phyloP scores from a whole-genome alignment of 345 rosid genomes.

The Euphorbia pulcherrima region DNA sequence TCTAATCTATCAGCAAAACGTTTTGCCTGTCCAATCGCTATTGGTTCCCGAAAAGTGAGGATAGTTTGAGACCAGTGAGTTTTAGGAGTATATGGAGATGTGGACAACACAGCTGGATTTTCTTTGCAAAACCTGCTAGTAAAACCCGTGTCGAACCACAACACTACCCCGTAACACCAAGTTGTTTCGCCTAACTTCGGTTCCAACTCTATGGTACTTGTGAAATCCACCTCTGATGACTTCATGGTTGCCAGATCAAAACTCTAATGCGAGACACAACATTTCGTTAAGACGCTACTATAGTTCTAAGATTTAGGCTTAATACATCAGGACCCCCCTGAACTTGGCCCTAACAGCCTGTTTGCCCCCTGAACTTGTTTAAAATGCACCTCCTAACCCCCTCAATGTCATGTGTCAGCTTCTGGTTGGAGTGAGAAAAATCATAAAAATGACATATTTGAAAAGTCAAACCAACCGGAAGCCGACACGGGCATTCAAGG shows the following conservation, averaged over 20 bases:
- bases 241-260: slow-evolving; percentile 84
- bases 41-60: slow-evolving; percentile 74
- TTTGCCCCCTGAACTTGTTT: no score
- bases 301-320: no score
- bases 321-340: no score
- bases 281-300: background rate
- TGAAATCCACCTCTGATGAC: slow-evolving; percentile 87
- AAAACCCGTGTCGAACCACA: slow-evolving; percentile 95
- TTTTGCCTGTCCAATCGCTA: slow-evolving; percentile 41
- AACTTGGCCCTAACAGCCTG: no score
- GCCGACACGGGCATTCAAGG: no score
- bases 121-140: slow-evolving; percentile 86
- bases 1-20: slow-evolving; percentile 31
- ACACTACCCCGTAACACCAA: slow-evolving; percentile 67
- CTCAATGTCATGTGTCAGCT: no score
- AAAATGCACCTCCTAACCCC: no score
- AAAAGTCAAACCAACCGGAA: no score
- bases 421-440: no score
- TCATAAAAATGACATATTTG: no score
- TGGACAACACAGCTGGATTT: slow-evolving; percentile 61
- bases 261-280: slow-evolving; percentile 38
- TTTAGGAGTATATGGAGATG: slow-evolving; percentile 74
- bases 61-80: slow-evolving; percentile 96
- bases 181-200: slow-evolving; percentile 27
- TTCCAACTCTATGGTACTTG: slow-evolving; percentile 49